Evolutionary conservation across 164 flowering plant genomes (phyloP).

Genomic region (Pachysandra terminalis): DNA sequence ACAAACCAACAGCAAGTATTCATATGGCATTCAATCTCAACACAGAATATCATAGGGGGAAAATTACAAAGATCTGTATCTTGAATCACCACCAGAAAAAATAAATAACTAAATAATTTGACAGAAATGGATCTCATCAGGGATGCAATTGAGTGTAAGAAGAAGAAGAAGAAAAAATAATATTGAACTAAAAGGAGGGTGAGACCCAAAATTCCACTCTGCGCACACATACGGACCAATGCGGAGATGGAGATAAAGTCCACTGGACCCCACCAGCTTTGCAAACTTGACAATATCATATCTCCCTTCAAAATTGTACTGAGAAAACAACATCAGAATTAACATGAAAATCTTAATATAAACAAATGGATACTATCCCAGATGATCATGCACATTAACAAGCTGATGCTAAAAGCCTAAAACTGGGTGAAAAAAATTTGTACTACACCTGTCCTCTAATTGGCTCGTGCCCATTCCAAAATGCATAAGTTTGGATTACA

Average conservation of each 20-base stretch:
- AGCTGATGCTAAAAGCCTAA: background rate
- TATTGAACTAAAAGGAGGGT: conserved; percentile 6
- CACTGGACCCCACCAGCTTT: conserved; percentile 67
- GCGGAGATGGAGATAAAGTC: conserved; percentile 86
- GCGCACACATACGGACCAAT: conserved; percentile 97
- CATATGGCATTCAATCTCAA: too few relatives aligned
- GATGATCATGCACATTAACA: background rate
- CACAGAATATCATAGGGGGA: too few relatives aligned
- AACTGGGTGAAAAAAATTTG: background rate
- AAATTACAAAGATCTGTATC: too few relatives aligned
- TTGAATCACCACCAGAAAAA: too few relatives aligned
- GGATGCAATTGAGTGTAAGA: background rate
- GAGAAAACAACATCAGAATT: conserved; percentile 10
- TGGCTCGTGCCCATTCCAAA: conserved; percentile 97
- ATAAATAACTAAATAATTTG: too few relatives aligned
- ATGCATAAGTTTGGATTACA: conserved; percentile 78
- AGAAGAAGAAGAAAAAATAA: background rate
- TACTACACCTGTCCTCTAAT: conserved; percentile 68
- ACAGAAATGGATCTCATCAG: background rate
- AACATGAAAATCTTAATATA: conserved; percentile 8
- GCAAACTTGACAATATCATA: conserved; percentile 82
- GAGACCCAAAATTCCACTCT: conserved; percentile 98
- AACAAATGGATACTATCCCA: background rate
- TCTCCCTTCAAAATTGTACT: conserved; percentile 84
- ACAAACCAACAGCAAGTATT: too few relatives aligned